Percentiles rank a stretch among this genome's conserved stretches.
These are phyloP conservation scores for Pneumocystis canis DNA, from an alignment of 1,139 yeast genomes.

Conservation along the genomic window DNA sequence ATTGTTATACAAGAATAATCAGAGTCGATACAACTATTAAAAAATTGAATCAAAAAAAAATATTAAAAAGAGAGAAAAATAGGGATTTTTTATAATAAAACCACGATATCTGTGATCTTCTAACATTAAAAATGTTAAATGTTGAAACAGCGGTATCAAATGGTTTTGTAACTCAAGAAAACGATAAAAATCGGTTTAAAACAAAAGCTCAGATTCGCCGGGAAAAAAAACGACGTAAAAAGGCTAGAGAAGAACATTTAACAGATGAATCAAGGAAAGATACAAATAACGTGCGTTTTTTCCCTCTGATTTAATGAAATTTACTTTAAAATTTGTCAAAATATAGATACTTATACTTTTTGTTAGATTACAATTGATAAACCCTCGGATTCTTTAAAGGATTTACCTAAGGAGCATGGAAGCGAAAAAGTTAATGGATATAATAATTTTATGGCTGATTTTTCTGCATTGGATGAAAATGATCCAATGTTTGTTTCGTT, in stretches of 20 bases:
- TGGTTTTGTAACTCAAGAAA: neutral
- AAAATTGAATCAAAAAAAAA: neutral
- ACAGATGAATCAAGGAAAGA: neutral
- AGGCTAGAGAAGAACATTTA: neutral
- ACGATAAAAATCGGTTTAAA: neutral
- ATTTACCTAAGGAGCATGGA: neutral
- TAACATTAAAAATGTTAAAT: neutral
- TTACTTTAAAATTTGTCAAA: neutral
- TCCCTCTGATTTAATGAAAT: neutral
- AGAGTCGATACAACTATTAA: neutral
- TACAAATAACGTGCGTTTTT: neutral
- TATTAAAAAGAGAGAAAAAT: neutral
- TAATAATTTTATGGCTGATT: neutral
- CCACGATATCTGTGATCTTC: neutral
- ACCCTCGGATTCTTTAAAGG: neutral
- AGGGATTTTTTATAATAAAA: neutral
- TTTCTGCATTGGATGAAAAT: neutral
- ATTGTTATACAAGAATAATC: no score
- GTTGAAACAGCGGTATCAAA: neutral
- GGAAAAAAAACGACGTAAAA: neutral
- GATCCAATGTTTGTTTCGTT: slow-evolving; percentile 4
- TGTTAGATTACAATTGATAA: neutral
- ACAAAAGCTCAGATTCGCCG: neutral
- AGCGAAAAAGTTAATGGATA: neutral
- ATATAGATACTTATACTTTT: neutral